Percentiles rank a stretch among this genome's conserved stretches.
Evolutionary conservation across 257 asterid species (phyloP).

Genomic region (Gentiana dahurica): DNA sequence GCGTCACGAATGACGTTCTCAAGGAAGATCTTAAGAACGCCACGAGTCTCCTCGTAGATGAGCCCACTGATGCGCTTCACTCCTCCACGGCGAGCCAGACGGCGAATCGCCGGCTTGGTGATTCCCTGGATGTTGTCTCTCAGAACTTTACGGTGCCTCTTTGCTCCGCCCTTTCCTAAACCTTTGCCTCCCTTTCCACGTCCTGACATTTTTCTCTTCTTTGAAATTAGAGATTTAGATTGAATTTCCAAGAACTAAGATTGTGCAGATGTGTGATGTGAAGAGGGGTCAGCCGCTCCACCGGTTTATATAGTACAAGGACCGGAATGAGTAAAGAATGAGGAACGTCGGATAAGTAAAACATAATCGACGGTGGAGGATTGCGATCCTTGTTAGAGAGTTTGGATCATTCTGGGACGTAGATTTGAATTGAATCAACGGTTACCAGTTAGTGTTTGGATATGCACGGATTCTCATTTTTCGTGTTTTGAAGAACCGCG

Average conservation of each 20-base stretch:
- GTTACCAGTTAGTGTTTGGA: not conserved
- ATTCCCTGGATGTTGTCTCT: conserved; percentile 19
- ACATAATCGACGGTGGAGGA: conserved; percentile 6
- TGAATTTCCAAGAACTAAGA: too few species aligned
- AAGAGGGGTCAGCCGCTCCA: not conserved
- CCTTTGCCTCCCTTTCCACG: conserved; percentile 14
- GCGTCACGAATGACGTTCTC: too few species aligned
- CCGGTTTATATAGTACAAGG: conserved; percentile 4
- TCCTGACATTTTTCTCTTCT: conserved; percentile 25
- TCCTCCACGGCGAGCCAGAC: too few species aligned
- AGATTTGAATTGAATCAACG: conserved; percentile 6
- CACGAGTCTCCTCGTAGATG: too few species aligned
- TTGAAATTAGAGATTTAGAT: too few species aligned
- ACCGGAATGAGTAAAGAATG: not conserved
- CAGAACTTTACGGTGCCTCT: conserved; percentile 41
- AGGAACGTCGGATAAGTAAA: conserved; percentile 8
- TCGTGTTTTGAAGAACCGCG: not conserved
- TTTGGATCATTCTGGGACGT: not conserved
- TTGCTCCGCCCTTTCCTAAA: too few species aligned
- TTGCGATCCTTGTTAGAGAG: not conserved
- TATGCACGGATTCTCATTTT: conserved; percentile 13
- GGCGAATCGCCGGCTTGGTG: too few species aligned
- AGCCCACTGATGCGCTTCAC: too few species aligned
- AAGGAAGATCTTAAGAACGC: too few species aligned
- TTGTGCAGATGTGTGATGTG: too few species aligned